Conservation (phyloP, 495 filamentous ascomycete species). For the Penicillium simplicissimum region DNA sequence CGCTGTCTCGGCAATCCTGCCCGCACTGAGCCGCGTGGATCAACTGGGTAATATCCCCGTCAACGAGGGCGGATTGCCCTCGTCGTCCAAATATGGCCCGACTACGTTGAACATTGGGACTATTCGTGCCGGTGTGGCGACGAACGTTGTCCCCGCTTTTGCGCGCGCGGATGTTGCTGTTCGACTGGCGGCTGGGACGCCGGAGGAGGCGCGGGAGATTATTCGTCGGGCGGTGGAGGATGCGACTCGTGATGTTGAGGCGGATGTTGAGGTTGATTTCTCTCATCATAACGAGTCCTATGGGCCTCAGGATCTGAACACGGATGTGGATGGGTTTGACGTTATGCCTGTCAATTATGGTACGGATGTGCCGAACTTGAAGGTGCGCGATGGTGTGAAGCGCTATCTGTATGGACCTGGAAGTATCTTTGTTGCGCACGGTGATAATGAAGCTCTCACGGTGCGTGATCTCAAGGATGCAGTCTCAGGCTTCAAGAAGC, state of each 20-base stretch:
- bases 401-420: slow-evolving; percentile 89
- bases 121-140: slow-evolving; percentile 79
- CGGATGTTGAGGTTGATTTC: slow-evolving; percentile 63
- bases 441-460: slow-evolving; percentile 76
- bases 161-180: slow-evolving; percentile 68
- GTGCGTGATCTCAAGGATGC: slow-evolving; percentile 67
- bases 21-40: slow-evolving; percentile 63
- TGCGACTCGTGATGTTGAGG: slow-evolving; percentile 56
- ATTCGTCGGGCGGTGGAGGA: slow-evolving; percentile 57
- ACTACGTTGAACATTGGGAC: slow-evolving; percentile 85
- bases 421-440: slow-evolving; percentile 85
- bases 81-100: slow-evolving; percentile 73
- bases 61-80: slow-evolving; percentile 60
- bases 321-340: slow-evolving; percentile 81
- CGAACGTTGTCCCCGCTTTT: slow-evolving; percentile 78
- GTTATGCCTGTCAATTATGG: slow-evolving; percentile 84
- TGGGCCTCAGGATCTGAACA: slow-evolving; percentile 72
- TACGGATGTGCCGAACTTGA: slow-evolving; percentile 82
- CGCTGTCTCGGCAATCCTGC: slow-evolving; percentile 73
- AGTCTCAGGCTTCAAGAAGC: slow-evolving; percentile 68
- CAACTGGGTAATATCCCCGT: slow-evolving; percentile 48
- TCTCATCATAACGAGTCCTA: slow-evolving; percentile 53
- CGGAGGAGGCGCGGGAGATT: slow-evolving; percentile 51
- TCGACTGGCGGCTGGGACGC: slow-evolving; percentile 71
- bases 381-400: slow-evolving; percentile 55